Evolutionary conservation across 2,329 filamentous ascomycete species (phyloP), one percentile per base, ranked within the genome.

Genomic region (Diplodia seriata): DNA sequence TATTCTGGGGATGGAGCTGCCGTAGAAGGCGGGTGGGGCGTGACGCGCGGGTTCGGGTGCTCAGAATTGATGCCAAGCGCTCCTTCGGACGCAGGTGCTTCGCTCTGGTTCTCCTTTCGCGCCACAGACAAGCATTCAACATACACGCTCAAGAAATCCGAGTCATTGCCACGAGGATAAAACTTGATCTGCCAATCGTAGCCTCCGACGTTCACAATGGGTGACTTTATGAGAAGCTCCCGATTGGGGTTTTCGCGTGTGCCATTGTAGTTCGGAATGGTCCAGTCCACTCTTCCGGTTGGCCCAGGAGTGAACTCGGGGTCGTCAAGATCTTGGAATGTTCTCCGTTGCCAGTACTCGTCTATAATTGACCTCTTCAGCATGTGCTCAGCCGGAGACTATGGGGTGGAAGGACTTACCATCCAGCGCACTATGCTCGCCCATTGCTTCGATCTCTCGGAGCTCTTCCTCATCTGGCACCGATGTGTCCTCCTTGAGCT

Each of bases 101-200:
- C 73, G 26, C 68, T 54, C 23, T 72, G 66, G 49, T 72, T 68
- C 9, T 43, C 33, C 33, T 71, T 71, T 12, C 69, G 69, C 18
- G 57, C 59, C 12, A 86, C 83, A 20, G 80, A 82, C n/a, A 86
- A 84, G 73, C 86, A 88, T 73, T 89, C 87, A 43, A 90, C 77
- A 71, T 89, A 90, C 29, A 88, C 81, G 70, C 86, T 88, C 64
- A 89, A 74, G 38, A 85, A 85, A 49, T 84, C 82, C 2, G 85
- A 83, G 70, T 85, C 84, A 72, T 89, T 88, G 23, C 87, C 87
- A 54, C 83, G 83, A 2, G 87, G 87, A 71, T 87, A 89, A 73
- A 89, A 86, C 75, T 89, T 89, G 79, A 90, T 86, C 67, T 85
- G 86, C 87, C 87, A 90, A 74, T 88, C 87, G 69, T 86, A 84